Percentiles rank a stretch among this genome's conserved stretches.
phyloP scores from a whole-genome alignment of 176 grass and related monocot genomes.

The Tuctoria greenei region DNA sequence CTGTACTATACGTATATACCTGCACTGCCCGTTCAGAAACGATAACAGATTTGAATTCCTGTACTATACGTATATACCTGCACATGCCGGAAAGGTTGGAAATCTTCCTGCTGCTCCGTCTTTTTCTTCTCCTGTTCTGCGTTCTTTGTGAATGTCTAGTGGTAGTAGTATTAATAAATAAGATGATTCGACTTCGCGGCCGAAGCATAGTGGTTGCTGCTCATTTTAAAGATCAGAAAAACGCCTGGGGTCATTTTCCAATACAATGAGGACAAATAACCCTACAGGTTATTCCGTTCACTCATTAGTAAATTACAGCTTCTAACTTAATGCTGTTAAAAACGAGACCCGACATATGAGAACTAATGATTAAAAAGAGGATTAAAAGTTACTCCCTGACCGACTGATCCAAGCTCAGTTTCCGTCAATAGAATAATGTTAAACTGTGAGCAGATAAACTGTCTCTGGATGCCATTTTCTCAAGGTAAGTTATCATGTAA shows the following conservation, averaged over 20 bases:
- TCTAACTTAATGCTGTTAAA: too few species aligned
- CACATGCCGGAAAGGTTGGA: not conserved
- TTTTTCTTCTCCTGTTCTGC: not conserved
- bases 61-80: not conserved
- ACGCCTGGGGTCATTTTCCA: not conserved
- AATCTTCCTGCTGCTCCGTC: not conserved
- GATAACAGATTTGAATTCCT: not conserved
- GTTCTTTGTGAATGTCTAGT: not conserved
- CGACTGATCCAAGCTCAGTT: not conserved
- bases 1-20: not conserved
- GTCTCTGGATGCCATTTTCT: not conserved
- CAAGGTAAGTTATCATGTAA: not conserved
- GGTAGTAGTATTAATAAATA: too few species aligned
- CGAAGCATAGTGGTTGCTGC: not conserved
- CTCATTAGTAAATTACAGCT: not conserved
- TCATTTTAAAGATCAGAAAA: not conserved
- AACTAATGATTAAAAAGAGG: too few species aligned
- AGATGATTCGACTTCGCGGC: too few species aligned
- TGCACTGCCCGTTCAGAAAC: not conserved
- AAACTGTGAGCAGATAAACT: too few species aligned
- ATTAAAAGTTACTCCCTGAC: too few species aligned
- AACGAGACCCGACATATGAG: too few species aligned
- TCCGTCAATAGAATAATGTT: not conserved
- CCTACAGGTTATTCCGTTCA: not conserved
- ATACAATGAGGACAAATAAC: not conserved